phyloP scores from a whole-genome alignment of 2,329 filamentous ascomycete genomes.

The Xylaria sp. region DNA sequence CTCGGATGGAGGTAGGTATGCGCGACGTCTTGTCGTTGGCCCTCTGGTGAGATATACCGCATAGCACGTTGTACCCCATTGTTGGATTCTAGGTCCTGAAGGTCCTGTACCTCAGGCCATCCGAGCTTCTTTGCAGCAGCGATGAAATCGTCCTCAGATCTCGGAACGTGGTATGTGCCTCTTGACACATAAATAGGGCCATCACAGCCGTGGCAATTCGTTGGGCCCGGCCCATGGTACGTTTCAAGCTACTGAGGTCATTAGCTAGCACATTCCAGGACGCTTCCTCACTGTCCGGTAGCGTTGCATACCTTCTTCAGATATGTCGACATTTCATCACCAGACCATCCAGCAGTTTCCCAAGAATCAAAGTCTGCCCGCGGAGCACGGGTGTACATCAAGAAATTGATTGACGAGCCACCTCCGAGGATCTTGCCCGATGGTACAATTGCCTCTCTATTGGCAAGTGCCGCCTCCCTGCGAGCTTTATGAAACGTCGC shows the following conservation, averaged over 20 bases:
- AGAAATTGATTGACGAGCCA: conserved; percentile 62
- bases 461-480: conserved; percentile 52
- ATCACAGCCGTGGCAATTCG: conserved; percentile 57
- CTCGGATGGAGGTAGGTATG: conserved; percentile 44
- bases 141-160: conserved; percentile 58
- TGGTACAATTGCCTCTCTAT: conserved; percentile 55
- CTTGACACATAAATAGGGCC: conserved; percentile 62
- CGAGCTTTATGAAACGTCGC: conserved; percentile 56
- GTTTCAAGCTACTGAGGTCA: conserved; percentile 42
- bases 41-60: conserved; percentile 43
- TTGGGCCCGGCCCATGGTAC: conserved; percentile 51
- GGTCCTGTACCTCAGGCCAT: conserved; percentile 59
- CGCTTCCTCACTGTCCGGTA: no score
- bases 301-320: conserved; percentile 57
- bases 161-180: conserved; percentile 55
- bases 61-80: conserved; percentile 49
- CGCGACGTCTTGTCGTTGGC: conserved; percentile 45
- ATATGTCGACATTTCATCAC: conserved; percentile 57
- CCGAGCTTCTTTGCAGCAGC: conserved; percentile 58
- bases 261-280: no score
- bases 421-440: conserved; percentile 63
- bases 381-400: conserved; percentile 54
- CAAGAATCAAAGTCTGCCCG: conserved; percentile 49
- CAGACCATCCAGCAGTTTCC: conserved; percentile 45
- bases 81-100: conserved; percentile 58